Evolutionary conservation across 441 rosid species (phyloP), one percentile per base, ranked within the genome.

Genomic region (Heliophila coronopifolia): DNA sequence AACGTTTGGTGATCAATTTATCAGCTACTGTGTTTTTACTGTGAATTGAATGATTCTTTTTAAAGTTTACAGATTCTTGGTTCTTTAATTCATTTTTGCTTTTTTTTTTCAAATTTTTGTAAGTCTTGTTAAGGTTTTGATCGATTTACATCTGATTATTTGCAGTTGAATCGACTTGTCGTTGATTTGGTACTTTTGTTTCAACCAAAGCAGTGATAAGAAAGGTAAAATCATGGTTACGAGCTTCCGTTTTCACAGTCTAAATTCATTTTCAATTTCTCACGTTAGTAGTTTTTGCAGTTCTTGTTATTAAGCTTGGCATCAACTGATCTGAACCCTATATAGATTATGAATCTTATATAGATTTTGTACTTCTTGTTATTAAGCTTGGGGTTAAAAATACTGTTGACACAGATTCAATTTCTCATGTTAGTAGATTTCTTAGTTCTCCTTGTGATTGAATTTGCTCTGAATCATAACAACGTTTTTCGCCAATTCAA

Each of bases 141-240:
- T 40, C 22, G n/a, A 9, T 12, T 17, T 37, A 18, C 5, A 26
- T 7, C 37, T 16, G 44, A 16, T 5, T 23, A 5, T 11, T 11
- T 31, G 10, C 10, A 7, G 44, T 11, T 22, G n/a, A n/a, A 42
- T 31, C 23, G 4, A 4, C 16, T 36, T 18, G n/a, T 38, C 33
- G 33, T 48, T 48, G 6, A 31, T 30, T 30, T 28, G 40, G 48
- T 47, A 37, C 37, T n/a, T n/a, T n/a, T n/a, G n/a, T n/a, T n/a
- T n/a, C n/a, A n/a, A 6, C 2, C 22, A 16, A 14, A 43, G 33
- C 15, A 4, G 25, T 14, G 13, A 9, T 26, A 12, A 7, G 13
- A 20, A 28, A 6, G n/a, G 47, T 6, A 36, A 5, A 47, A 36
- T n/a, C 39, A 12, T 18, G 18, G 8, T 26, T 11, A 11, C 34